Evolutionary conservation across 495 filamentous ascomycete species (phyloP), one percentile per base, ranked within the genome.

Genomic region (Aspergillus campestris): DNA sequence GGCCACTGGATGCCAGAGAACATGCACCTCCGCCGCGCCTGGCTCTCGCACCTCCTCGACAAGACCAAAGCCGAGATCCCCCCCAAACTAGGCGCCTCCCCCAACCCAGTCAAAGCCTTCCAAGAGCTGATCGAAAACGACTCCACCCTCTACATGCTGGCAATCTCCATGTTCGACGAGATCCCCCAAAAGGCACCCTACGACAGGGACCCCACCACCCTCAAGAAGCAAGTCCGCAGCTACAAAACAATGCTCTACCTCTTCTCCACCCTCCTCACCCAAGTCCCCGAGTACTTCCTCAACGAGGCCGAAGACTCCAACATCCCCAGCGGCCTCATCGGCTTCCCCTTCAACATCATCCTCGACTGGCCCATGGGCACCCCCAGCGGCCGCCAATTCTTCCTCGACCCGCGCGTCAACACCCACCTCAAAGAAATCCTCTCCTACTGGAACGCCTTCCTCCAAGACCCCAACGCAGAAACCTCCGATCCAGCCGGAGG

Each of bases 311-410:
- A 24, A 24, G 2, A 24, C 18, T 1, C 24, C 4, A 13, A 11
- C 9, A 30, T 31, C 7, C 24, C 38, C 24, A 13, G 24, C 11
- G 38, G 38, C 8, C 18, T 40, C 8, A 31, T 31, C 8, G 38
- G 38, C 3, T 29, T 31, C 13, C 38, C 38, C 3, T 40, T 40
- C 38, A 40, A 65, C 37, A 75, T 75, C 15, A 69, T 82, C 13
- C 70, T 83, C 12, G 77, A 82, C 53, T 82, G 79, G 58, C 77
- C 75, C 28, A 81, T 82, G 75, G 38, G 24, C 8, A 40, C 38
- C 11, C 3, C 27, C 7, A 40, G 38, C n/a, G 38, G 38, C 11
- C 38, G 28, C 5, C 24, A 29, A 31, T 40, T 40, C 11, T 40
- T 40, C 38, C 51, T 80, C 1, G 65, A 76, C 37, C 66, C 69